Percentiles rank a stretch among this genome's conserved stretches.
Evolutionary conservation across 768 basidiomycete genomes (phyloP).

Genomic region (Galerina marginata): DNA sequence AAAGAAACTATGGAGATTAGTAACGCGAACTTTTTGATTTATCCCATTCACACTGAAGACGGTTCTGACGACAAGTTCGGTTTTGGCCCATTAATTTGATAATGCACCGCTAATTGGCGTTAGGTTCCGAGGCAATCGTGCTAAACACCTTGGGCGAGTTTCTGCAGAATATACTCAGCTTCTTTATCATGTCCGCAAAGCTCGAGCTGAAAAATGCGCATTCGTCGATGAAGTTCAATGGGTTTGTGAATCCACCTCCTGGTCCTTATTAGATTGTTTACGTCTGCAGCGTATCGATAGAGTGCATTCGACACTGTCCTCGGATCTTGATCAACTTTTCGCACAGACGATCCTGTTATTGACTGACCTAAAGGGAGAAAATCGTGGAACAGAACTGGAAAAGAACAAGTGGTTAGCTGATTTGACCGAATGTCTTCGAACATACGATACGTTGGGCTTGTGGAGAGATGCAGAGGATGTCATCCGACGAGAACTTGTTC

Average conservation of each 20-base stretch:
- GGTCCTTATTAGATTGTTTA: conserved; percentile 11
- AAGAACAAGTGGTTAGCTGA: conserved; percentile 67
- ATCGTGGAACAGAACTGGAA: conserved; percentile 64
- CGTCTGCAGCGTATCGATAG: conserved; percentile 70
- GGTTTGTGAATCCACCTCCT: conserved; percentile 54
- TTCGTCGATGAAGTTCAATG: conserved; percentile 87
- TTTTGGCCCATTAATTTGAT: neutral
- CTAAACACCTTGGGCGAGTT: conserved; percentile 83
- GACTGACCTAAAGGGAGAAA: conserved; percentile 51
- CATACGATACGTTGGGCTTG: conserved; percentile 79
- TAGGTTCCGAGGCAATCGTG: conserved; percentile 66
- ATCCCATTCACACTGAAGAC: conserved; percentile 40
- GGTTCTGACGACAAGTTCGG: conserved; percentile 49
- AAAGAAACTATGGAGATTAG: conserved; percentile 39
- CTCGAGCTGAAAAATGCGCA: conserved; percentile 72
- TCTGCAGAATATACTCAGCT: conserved; percentile 93
- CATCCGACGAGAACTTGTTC: conserved; percentile 71
- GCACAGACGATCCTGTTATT: conserved; percentile 60
- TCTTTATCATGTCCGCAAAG: conserved; percentile 87
- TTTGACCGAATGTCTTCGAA: conserved; percentile 76
- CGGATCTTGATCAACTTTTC: conserved; percentile 87
- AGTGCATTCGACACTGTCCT: conserved; percentile 83
- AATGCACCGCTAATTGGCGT: conserved; percentile 4
- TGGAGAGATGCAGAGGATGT: conserved; percentile 93
- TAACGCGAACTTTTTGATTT: conserved; percentile 36